Conservation (phyloP, 768 basidiomycete genomes). For the Pleurotus djamor region DNA sequence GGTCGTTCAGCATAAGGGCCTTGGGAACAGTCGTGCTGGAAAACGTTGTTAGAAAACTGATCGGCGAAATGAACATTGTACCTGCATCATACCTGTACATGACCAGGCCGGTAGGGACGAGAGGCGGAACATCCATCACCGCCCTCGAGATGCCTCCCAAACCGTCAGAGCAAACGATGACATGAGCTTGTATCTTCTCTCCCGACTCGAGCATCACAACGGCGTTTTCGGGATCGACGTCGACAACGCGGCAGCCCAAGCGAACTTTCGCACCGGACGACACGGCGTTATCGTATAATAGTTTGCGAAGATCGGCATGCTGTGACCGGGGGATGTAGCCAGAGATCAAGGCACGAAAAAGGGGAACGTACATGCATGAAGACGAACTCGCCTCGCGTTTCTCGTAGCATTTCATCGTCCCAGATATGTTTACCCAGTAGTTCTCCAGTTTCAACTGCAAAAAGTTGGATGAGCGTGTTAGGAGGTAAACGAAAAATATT, state of each 20-base stretch:
- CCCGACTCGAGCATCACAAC: constrained; percentile 37
- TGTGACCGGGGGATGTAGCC: constrained; percentile 16
- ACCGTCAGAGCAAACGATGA: constrained; percentile 61
- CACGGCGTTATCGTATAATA: constrained; percentile 46
- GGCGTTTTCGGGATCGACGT: constrained; percentile 21
- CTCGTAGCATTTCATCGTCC: constrained; percentile 49
- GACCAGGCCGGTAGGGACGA: constrained; percentile 19
- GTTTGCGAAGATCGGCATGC: constrained; percentile 48
- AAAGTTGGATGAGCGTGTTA: not conserved
- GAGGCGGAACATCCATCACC: constrained; percentile 20
- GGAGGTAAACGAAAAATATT: not conserved
- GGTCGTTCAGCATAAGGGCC: constrained; percentile 35
- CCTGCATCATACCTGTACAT: constrained; percentile 40
- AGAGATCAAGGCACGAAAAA: constrained; percentile 8
- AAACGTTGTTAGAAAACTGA: not conserved
- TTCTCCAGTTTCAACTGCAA: constrained; percentile 48
- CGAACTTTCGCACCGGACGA: constrained; percentile 41
- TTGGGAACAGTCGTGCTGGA: constrained; percentile 38
- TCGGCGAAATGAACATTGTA: not conserved
- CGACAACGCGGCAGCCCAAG: constrained; percentile 26
- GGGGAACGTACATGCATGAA: constrained; percentile 34
- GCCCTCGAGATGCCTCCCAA: constrained; percentile 33
- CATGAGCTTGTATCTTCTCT: constrained; percentile 39
- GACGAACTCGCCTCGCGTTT: constrained; percentile 36
- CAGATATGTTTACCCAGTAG: constrained; percentile 46